These are phyloP conservation scores for Phaseolus lunatus DNA, from an alignment of 306 rosid species.

Conservation along the genomic window DNA sequence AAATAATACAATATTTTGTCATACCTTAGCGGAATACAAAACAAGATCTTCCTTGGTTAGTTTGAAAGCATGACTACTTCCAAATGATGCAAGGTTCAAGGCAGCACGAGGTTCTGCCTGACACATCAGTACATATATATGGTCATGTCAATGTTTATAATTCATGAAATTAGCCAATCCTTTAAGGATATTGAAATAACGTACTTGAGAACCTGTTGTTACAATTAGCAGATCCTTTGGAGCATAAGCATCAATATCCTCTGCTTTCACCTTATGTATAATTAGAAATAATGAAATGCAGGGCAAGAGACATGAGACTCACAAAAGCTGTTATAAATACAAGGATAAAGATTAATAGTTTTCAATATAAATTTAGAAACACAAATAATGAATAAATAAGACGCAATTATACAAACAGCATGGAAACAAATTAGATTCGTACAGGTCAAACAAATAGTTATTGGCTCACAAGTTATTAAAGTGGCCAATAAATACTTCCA, in stretches of 20 bases:
- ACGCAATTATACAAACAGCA: background rate
- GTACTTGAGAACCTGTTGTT: constrained; percentile 25
- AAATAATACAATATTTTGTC: background rate
- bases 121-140: constrained; percentile 12
- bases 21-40: constrained; percentile 22
- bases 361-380: background rate
- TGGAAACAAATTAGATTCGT: background rate
- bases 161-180: constrained; percentile 1
- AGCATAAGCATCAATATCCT: constrained; percentile 24
- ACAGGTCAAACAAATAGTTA: background rate
- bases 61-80: constrained; percentile 19
- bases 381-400: background rate
- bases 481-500: background rate
- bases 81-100: constrained; percentile 5
- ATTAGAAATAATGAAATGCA: constrained; percentile 15
- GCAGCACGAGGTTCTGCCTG: constrained; percentile 32
- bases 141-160: background rate
- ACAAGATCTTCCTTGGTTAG: constrained; percentile 12
- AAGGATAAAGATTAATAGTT: background rate
- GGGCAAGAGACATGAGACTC: constrained; percentile 19
- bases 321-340: constrained; percentile 3
- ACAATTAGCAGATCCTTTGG: constrained; percentile 25
- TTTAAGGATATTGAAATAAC: background rate
- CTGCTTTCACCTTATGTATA: constrained; percentile 18
- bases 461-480: background rate